Evolutionary conservation across 2,329 filamentous ascomycete species (phyloP), one percentile per base, ranked within the genome.

Genomic region (Aureobasidium melanogenum): DNA sequence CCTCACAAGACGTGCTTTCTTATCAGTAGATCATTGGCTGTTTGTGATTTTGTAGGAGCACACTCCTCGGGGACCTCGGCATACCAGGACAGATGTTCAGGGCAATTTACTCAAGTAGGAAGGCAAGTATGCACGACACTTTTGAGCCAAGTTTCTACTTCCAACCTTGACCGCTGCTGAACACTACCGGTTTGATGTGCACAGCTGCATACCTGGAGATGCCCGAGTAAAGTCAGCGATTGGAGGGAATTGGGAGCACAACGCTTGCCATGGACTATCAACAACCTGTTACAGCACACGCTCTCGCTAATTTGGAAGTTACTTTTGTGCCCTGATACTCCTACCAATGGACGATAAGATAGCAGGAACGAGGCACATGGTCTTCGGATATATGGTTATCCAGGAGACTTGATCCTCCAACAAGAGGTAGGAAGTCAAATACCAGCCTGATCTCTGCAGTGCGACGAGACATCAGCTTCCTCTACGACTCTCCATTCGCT

Each of bases 61-160:
- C 28, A 14, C 38, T 39, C 43, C 24, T 44, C 39, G 22, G 39
- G 22, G 30, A 24, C 43, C 55, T 58, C 34, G 55, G 41, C 41
- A 24, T 51, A 43, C 22, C 9, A 26, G 24, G 19, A 28, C 24
- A 54, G 55, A 58, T 58, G 9, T 38, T 48, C 55, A 47, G 30
- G 41, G 32, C 43, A 30, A 12, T 58, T 47, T 58, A 47, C 55
- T 32, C 7, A 19, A 58, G 24, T 26, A 46, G 55, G 55, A 46
- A 58, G 55, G 55, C 55, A 58, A 28, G 34, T 36, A 57, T 58
- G 55, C 55, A 58, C 55, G 55, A 58, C 55, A 58, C 39, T 38
- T 38, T 44, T 56, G 28, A 44, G 50, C 17, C 12, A 54, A 54
- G 19, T 32, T 32, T 32, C 30, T 5, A 32, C 10, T 32, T 32